A percentile compares a stretch with the other conserved stretches of the same genome.
Conservation (phyloP, 2,329 filamentous ascomycete species). For the Sordariomycetes sp. region DNA sequence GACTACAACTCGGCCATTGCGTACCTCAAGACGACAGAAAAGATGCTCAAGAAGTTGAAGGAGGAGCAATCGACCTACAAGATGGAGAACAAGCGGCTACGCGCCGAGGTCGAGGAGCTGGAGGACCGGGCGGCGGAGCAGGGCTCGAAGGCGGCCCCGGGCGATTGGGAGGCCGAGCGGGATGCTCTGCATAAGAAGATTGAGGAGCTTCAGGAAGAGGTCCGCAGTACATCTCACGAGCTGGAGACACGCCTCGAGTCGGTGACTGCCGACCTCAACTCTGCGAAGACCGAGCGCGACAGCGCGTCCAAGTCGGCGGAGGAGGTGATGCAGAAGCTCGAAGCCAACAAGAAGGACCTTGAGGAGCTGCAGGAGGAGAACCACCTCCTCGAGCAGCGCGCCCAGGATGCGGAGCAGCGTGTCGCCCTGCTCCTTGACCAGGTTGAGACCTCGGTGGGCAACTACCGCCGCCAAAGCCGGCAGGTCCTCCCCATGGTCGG, state of each 20-base stretch:
- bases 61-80: slow-evolving; percentile 93
- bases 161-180: slow-evolving; percentile 66
- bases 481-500: slow-evolving; percentile 19
- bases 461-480: slow-evolving; percentile 70
- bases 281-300: slow-evolving; percentile 56
- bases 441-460: slow-evolving; percentile 86
- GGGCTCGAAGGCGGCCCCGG: slow-evolving; percentile 25
- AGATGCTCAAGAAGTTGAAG: slow-evolving; percentile 98
- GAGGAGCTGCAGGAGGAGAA: slow-evolving; percentile 80
- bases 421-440: slow-evolving; percentile 89
- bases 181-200: slow-evolving; percentile 54
- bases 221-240: slow-evolving; percentile 49
- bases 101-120: slow-evolving; percentile 62
- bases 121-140: slow-evolving; percentile 35
- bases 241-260: slow-evolving; percentile 60
- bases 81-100: slow-evolving; percentile 68
- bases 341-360: slow-evolving; percentile 50
- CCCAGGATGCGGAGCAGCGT: slow-evolving; percentile 81
- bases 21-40: slow-evolving; percentile 96
- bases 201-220: slow-evolving; percentile 52
- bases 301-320: slow-evolving; percentile 42
- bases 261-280: slow-evolving; percentile 56
- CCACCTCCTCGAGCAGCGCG: slow-evolving; percentile 64
- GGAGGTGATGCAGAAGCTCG: slow-evolving; percentile 42
- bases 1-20: slow-evolving; percentile 97